Evolutionary conservation across 345 rosid genomes (phyloP).

Genomic region (Kandelia obovata): DNA sequence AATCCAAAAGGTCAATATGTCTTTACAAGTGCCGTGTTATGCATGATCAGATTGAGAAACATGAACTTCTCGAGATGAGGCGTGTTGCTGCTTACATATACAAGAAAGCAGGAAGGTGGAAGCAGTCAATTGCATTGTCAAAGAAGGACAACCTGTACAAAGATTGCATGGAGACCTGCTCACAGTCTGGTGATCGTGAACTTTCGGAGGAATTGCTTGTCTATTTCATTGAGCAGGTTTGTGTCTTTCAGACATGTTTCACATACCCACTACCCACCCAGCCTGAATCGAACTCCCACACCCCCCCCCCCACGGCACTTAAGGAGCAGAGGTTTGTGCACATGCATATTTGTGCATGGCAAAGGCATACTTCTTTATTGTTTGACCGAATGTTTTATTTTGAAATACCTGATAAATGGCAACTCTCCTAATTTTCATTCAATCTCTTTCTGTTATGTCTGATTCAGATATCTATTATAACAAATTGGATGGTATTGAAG

Average conservation of each 20-base stretch:
- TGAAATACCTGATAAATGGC: too few species aligned
- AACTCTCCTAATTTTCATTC: too few species aligned
- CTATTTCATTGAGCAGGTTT: conserved; percentile 91
- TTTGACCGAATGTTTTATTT: neutral
- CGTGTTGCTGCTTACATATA: conserved; percentile 96
- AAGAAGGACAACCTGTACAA: conserved; percentile 88
- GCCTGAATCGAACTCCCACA: too few species aligned
- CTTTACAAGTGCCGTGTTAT: neutral
- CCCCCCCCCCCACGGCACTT: too few species aligned
- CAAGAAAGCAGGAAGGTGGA: conserved; percentile 97
- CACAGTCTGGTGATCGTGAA: conserved; percentile 93
- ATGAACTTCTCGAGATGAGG: conserved; percentile 95
- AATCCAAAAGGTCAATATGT: neutral
- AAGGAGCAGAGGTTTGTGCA: too few species aligned
- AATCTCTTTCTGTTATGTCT: too few species aligned
- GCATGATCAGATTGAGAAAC: conserved; percentile 76
- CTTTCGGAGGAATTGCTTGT: conserved; percentile 89
- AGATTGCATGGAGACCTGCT: conserved; percentile 97
- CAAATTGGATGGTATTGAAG: too few species aligned
- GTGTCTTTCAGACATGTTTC: neutral
- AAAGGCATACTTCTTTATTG: neutral
- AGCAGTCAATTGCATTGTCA: conserved; percentile 90
- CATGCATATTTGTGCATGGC: too few species aligned
- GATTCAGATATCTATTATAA: too few species aligned
- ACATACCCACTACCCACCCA: too few species aligned